Percentiles rank a stretch among this genome's conserved stretches.
Conservation (phyloP, 495 filamentous ascomycete species). For the Tuber indicum region DNA sequence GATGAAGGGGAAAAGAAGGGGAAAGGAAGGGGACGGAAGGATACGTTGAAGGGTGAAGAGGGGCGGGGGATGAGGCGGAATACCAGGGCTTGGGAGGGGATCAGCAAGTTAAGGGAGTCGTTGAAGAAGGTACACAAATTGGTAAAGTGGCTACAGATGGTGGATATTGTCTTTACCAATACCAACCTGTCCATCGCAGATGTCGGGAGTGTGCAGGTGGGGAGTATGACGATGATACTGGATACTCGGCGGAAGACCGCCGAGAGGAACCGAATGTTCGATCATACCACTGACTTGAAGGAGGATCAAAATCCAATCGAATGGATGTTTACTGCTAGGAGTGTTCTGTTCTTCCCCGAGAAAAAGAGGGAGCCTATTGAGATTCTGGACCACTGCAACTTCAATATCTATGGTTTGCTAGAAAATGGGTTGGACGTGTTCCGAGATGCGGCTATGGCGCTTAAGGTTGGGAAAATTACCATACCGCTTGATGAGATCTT, state of each 20-base stretch:
- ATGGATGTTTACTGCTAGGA: constrained; percentile 82
- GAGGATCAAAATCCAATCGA: constrained; percentile 76
- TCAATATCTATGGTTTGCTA: constrained; percentile 90
- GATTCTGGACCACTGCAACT: constrained; percentile 74
- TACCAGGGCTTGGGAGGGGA: constrained; percentile 17
- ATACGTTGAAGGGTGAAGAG: constrained; percentile 26
- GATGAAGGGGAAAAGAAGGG: constrained; percentile 19
- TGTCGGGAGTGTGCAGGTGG: constrained; percentile 77
- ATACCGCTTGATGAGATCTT: constrained; percentile 82
- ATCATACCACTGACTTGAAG: constrained; percentile 62
- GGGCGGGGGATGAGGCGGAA: constrained; percentile 46
- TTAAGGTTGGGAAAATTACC: constrained; percentile 85
- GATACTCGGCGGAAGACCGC: constrained; percentile 89
- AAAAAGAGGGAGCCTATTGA: constrained; percentile 74
- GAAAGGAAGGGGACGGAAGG: constrained; percentile 35
- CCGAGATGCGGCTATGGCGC: constrained; percentile 76
- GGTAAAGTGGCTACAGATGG: constrained; percentile 80
- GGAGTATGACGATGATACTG: constrained; percentile 73
- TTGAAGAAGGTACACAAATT: constrained; percentile 62
- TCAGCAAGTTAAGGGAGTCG: constrained; percentile 74
- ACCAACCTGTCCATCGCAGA: constrained; percentile 66
- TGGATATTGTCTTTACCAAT: constrained; percentile 81
- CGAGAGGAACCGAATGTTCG: constrained; percentile 82
- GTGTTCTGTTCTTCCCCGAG: constrained; percentile 78
- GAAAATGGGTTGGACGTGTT: constrained; percentile 82